Percentiles rank a stretch among this genome's conserved stretches.
phyloP scores from a whole-genome alignment of 352 stramenopile genomes.

The Halophytophthora batemanensis region DNA sequence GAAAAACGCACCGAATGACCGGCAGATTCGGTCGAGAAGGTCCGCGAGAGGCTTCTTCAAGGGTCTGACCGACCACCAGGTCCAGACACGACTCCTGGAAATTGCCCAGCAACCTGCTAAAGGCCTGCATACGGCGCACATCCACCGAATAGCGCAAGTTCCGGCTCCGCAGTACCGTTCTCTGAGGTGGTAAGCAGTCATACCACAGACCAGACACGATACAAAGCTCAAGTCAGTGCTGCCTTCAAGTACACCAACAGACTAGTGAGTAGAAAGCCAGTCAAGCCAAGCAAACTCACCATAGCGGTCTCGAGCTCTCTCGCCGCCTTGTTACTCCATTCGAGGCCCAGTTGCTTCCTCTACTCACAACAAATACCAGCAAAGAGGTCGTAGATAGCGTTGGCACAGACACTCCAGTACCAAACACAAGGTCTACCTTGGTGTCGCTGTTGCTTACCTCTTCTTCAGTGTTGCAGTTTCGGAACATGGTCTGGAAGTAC shows the following conservation, averaged over 20 bases:
- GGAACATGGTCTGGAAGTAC: neutral
- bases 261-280: neutral
- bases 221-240: neutral
- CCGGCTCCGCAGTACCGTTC: neutral
- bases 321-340: constrained; percentile 9
- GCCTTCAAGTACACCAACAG: neutral
- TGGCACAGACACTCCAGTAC: neutral
- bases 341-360: neutral
- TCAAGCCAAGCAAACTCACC: neutral
- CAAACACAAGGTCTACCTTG: neutral
- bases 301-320: constrained; percentile 11
- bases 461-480: neutral
- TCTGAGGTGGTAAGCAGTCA: neutral
- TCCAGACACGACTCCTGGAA: neutral
- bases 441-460: neutral
- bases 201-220: neutral
- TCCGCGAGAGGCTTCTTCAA: neutral
- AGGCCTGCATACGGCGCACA: neutral
- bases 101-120: neutral
- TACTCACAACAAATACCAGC: neutral
- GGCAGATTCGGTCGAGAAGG: neutral
- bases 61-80: neutral
- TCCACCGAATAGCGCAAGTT: neutral
- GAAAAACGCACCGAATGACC: neutral
- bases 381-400: neutral